Evolutionary conservation across 2,329 filamentous ascomycete species (phyloP), one percentile per base, ranked within the genome.

Genomic region (Aspergillus sp.): DNA sequence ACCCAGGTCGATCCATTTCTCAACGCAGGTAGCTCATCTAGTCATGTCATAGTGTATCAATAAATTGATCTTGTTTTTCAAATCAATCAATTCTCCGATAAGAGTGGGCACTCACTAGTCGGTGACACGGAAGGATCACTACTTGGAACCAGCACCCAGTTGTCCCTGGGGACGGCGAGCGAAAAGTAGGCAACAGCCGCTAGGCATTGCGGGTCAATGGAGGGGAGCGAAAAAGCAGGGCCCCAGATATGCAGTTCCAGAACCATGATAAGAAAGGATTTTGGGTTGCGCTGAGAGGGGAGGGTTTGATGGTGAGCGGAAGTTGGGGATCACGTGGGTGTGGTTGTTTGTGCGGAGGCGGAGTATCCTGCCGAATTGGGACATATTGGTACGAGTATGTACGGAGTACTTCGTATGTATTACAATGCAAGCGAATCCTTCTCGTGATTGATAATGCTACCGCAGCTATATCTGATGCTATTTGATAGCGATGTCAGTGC

Each of bases 221-320:
- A 97, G 12, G 91, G 85, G 41, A 96, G 80, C 37, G 83, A 84
- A 67, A 95, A 95, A 37, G 88, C 90, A 47, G 89, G 84, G 44
- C 90, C 90, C 85, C 90, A 95, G 62, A 95, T 80, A 70, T 95
- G 86, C 51, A 98, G 80, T 71, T 91, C 81, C 43, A 89, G 71
- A 53, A 81, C 74, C 74, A 79, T 80, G 48, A 49, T 59, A 62
- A 30, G 10, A 10, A 30, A 30, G 10, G 25, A 30, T 30, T 30
- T 12, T 12, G 10, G 10, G 25, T 12, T 30, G 25, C 10, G 25
- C 25, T 30, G 25, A 10, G 9, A 30, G 7, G 10, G 25, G 25
- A 30, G 25, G 25, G 25, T 12, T 30, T 30, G 25, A 10, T 30
- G 9, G 10, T 30, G 25, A 30, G 25, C 25, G 25, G 25, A 30